Evolutionary conservation across 2,329 filamentous ascomycete species (phyloP).

Genomic region (Ophiostoma angusticollis): DNA sequence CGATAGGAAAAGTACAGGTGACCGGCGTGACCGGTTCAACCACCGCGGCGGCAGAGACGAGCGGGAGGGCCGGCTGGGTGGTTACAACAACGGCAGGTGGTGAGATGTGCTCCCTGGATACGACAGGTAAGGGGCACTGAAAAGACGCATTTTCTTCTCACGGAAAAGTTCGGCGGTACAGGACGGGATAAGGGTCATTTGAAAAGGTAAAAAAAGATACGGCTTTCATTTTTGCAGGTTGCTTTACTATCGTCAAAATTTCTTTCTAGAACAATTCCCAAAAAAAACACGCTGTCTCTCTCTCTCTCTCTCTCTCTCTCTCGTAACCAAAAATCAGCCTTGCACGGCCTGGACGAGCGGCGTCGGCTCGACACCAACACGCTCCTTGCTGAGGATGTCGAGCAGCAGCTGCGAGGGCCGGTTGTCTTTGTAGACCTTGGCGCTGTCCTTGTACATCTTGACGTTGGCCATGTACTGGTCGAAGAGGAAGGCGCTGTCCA

Average conservation of each 20-base stretch:
- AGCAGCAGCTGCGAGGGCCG: conserved; percentile 77
- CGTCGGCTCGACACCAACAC: conserved; percentile 72
- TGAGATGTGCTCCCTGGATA: not conserved
- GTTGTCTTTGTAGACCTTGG: conserved; percentile 71
- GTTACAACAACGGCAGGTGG: conserved; percentile 2
- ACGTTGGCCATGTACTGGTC: conserved; percentile 93
- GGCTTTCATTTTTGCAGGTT: no score
- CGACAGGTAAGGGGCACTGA: not conserved
- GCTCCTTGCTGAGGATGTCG: conserved; percentile 84
- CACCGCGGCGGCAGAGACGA: conserved; percentile 1
- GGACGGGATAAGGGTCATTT: no score
- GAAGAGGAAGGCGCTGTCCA: conserved; percentile 92
- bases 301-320: not conserved
- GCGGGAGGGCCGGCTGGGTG: conserved; percentile 8
- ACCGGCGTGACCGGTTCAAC: not conserved
- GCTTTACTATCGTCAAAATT: no score
- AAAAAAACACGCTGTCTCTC: not conserved
- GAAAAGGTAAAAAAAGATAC: no score
- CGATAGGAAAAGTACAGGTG: no score
- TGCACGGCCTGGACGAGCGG: conserved; percentile 34
- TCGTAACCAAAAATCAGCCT: not conserved
- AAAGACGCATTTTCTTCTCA: not conserved
- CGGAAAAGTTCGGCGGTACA: no score
- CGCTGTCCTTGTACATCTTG: conserved; percentile 73
- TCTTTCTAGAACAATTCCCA: not conserved